Evolutionary conservation across 2,329 filamentous ascomycete genomes (phyloP), one percentile per base, ranked within the genome.

Genomic region (Aspergillus quadrilineatus): DNA sequence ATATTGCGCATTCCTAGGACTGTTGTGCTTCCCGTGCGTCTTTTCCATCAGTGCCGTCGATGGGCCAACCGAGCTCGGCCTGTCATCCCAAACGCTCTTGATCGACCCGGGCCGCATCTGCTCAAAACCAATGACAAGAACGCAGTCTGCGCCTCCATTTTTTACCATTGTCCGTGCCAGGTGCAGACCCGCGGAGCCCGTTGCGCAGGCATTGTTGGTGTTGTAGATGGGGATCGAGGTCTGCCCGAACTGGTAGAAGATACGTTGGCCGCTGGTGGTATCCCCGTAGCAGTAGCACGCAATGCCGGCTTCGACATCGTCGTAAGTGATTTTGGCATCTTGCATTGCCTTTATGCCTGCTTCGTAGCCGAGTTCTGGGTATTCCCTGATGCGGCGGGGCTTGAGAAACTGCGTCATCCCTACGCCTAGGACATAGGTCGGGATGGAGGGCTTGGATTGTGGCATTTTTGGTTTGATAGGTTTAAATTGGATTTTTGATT

Each of bases 401-500:
- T 97, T 97, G 84, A 97, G 93, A 84, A 97, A 97, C 77, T 96
- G 96, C 78, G 93, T 97, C 90, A 97, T 94, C 79, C 93, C 93
- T 65, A 97, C 94, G 80, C 93, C 93, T 60, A 97, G 86, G 71
- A 97, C 90, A 81, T 97, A 97, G 81, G 82, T 82, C 64, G 82
- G 82, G 29, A 36, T 44, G 15, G 39, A 51, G 39, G 49, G 39
- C 15, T 47, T 53, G 26, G 42, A 7, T 12, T n/a, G 50, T 7
- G 50, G 43, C 50, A 53, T 53, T n/a, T 46, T 42, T 8, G 10
- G 5, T 42, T 17, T 8, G 39, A 42, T 22, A 15, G 6, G 22
- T 7, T 17, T n/a, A 42, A 5, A 1, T 14, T 37, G 34, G 26
- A 22, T 22, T 42, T 26, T 15, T 42, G 10, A 34, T 8, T 8